phyloP scores from a whole-genome alignment of 2,329 filamentous ascomycete species.

The Ophioceras dolichostomum region DNA sequence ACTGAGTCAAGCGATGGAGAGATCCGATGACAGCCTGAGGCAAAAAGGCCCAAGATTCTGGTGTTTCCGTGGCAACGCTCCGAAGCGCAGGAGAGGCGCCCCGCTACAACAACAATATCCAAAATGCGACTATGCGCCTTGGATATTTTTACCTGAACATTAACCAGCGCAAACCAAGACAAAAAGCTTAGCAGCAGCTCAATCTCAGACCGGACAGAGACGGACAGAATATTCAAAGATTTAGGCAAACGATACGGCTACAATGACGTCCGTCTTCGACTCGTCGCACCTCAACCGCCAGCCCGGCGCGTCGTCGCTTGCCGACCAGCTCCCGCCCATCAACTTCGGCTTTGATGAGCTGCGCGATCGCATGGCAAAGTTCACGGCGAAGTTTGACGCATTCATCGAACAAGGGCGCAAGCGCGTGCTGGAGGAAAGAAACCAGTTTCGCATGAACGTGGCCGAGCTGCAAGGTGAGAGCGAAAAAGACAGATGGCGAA shows the following conservation, averaged over 20 bases:
- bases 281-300: slow-evolving; percentile 47
- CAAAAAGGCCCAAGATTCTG: too few relatives aligned
- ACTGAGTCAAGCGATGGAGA: too few relatives aligned
- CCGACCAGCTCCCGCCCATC: slow-evolving; percentile 69
- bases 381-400: slow-evolving; percentile 79
- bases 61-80: too few relatives aligned
- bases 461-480: slow-evolving; percentile 73
- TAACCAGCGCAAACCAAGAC: neutral
- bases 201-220: too few relatives aligned
- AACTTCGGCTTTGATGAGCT: slow-evolving; percentile 95
- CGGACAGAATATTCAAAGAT: slow-evolving; percentile 4
- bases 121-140: too few relatives aligned
- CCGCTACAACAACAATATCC: too few relatives aligned
- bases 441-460: slow-evolving; percentile 83
- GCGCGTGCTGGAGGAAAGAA: slow-evolving; percentile 81
- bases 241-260: too few relatives aligned
- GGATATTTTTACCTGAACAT: neutral
- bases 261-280: slow-evolving; percentile 52
- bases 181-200: neutral
- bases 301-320: slow-evolving; percentile 50
- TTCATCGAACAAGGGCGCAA: slow-evolving; percentile 91
- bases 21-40: too few relatives aligned
- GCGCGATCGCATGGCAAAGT: slow-evolving; percentile 88
- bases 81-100: too few relatives aligned
- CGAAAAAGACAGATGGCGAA: slow-evolving; percentile 3